phyloP scores from a whole-genome alignment of 257 asterid genomes.

The Solanum piurae region DNA sequence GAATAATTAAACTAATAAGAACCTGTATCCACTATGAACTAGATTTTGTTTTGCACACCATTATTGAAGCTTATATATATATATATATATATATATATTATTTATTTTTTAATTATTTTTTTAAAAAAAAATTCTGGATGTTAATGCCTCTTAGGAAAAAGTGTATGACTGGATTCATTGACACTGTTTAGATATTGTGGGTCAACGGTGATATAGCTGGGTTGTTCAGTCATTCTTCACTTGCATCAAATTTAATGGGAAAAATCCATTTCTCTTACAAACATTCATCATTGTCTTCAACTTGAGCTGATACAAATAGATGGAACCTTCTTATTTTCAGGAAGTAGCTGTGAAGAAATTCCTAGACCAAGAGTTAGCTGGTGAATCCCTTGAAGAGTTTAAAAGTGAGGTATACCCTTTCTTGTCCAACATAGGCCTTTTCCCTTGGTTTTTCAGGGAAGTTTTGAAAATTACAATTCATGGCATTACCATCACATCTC shows the following conservation, averaged over 20 bases:
- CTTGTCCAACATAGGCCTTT: background rate
- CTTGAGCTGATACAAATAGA: background rate
- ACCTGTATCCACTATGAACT: background rate
- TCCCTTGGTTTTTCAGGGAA: background rate
- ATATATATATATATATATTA: background rate
- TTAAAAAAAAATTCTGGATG: background rate
- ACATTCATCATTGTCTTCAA: background rate
- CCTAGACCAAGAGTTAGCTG: slow-evolving; percentile 74
- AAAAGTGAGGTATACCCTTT: slow-evolving; percentile 67
- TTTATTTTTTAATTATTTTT: too few relatives aligned
- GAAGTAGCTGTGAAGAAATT: slow-evolving; percentile 96
- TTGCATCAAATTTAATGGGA: background rate
- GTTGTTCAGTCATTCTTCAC: background rate
- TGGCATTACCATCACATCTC: background rate
- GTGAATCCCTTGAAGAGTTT: slow-evolving; percentile 94
- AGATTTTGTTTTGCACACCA: background rate
- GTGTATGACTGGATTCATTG: background rate
- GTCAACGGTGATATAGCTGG: background rate
- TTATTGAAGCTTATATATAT: background rate
- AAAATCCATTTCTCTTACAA: background rate
- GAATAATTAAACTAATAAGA: background rate
- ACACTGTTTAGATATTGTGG: background rate
- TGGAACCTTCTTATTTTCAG: slow-evolving; percentile 34
- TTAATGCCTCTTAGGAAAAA: background rate
- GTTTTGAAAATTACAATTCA: background rate